phyloP scores from a whole-genome alignment of 306 rosid species.

The Acacia crassicarpa region DNA sequence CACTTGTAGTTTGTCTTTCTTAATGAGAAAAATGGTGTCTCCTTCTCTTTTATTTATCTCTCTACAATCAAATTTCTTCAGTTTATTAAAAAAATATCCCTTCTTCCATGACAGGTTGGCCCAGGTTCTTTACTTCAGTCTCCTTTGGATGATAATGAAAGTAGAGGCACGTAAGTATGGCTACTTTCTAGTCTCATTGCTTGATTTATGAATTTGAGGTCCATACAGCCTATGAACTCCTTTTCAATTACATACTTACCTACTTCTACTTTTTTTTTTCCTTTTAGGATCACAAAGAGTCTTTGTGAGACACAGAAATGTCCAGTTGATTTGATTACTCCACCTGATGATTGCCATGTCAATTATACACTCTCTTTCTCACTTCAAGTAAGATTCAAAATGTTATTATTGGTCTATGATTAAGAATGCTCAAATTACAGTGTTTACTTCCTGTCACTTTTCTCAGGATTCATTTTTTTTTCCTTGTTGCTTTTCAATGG shows the following conservation, averaged over 20 bases:
- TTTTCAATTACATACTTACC: constrained; percentile 24
- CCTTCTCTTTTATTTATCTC: neutral
- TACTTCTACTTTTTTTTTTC: constrained; percentile 17
- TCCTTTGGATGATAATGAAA: constrained; percentile 77
- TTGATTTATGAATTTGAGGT: constrained; percentile 26
- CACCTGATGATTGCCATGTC: constrained; percentile 98
- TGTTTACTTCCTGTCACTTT: neutral
- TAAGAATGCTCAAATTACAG: constrained; percentile 3
- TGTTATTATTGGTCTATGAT: neutral
- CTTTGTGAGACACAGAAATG: constrained; percentile 82
- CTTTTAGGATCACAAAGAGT: constrained; percentile 72
- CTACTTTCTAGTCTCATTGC: constrained; percentile 29
- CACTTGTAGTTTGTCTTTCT: neutral
- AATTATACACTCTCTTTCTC: constrained; percentile 93
- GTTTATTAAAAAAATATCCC: neutral
- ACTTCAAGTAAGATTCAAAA: constrained; percentile 77
- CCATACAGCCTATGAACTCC: constrained; percentile 19
- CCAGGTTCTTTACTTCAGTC: constrained; percentile 93
- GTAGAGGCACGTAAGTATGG: constrained; percentile 75
- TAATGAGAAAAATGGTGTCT: neutral
- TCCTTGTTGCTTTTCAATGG: constrained; percentile 10
- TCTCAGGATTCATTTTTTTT: neutral
- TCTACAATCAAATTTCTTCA: neutral
- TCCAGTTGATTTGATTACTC: constrained; percentile 88
- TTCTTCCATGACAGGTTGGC: constrained; percentile 71